Base-by-base conservation (phyloP, 192 early-diverging fungal genomes). In the Obelidium mucronatum region DNA sequence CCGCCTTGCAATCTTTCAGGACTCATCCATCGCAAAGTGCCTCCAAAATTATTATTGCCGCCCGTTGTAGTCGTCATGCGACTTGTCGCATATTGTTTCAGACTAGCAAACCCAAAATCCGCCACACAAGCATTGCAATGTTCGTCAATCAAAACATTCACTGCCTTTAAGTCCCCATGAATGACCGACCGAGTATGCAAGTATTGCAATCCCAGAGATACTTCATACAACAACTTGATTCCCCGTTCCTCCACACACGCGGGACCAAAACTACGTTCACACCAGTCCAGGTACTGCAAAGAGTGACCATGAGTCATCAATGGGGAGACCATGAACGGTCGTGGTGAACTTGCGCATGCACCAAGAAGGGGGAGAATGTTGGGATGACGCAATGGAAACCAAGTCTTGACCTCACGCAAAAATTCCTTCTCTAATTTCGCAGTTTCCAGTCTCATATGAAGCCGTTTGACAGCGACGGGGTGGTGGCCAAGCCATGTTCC, bases 281-380 rank as follows among this genome's bases (percentile, higher is more conserved):
- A n/a, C n/a, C n/a, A n/a, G 15, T 67, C 75, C n/a, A 84, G 39
- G 56, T 82, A 83, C 26, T 76, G 55, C 2, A 63, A 39, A 22
- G 73, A 48, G 48, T 59, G 48, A 19, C 84, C 84, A 33, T 59
- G 39, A 37, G 69, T 31, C 72, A 81, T 74, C 55, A 77, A 84
- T 4, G 76, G 81, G 33, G 58, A 70, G 28, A 85, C 69, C 78
- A 85, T 75, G 44, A 85, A 85, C 3, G 84, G 84, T 37, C 51
- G 31, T 22, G 76, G 68, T 30, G 79, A 53, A 22, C 44, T 67
- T 15, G 67, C 61, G 58, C 79, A 85, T 2, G 82, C 84, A 15
- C 81, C 84, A 1, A 84, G 64, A 39, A 85, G 70, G 8, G 71
- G 69, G 3, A 85, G 54, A 17, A 85, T 77, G 64, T 85, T 67